Evolutionary conservation across 2,329 filamentous ascomycete species (phyloP), one percentile per base, ranked within the genome.

Genomic region (Volutella citrinella): DNA sequence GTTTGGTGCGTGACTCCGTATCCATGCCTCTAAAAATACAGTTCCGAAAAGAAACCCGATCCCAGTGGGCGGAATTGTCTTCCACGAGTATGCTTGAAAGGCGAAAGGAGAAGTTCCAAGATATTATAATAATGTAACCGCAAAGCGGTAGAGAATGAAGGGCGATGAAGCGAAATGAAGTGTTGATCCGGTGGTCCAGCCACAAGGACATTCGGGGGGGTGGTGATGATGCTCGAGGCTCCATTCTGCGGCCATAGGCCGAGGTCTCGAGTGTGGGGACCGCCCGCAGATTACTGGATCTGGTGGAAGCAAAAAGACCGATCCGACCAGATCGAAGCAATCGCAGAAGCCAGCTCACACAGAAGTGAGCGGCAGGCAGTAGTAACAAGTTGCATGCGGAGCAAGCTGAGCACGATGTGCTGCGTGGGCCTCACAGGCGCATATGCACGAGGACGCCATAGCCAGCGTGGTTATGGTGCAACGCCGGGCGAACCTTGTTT

Each of bases 1-100:
- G n/a, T n/a, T n/a, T n/a, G n/a, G 43, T 49, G 36, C 43, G 40
- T 53, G 47, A 49, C 51, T 49, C 43, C 51, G 45, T 50, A 39
- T 41, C 42, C 48, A 52, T 51, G 48, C 51, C 42, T 43, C 48
- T 54, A 54, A 27, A 51, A 42, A 43, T 54, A 55, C 51, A 55
- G 38, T 50, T 45, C 51, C 49, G 42, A 31, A 43, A 47, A 48
- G 29, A 35, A n/a, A n/a, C n/a, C n/a, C n/a, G n/a, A n/a, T n/a
- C n/a, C n/a, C n/a, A n/a, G n/a, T n/a, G n/a, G n/a, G n/a, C n/a
- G n/a, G n/a, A n/a, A n/a, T n/a, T n/a, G n/a, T n/a, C n/a, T n/a
- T n/a, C n/a, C n/a, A n/a, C n/a, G n/a, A n/a, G n/a, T n/a, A n/a
- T n/a, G n/a, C n/a, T n/a, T n/a, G n/a, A n/a, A n/a, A n/a, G n/a